These are phyloP conservation scores for Phylloporus arenicola DNA, from an alignment of 768 basidiomycete genomes.

Conservation along the genomic window DNA sequence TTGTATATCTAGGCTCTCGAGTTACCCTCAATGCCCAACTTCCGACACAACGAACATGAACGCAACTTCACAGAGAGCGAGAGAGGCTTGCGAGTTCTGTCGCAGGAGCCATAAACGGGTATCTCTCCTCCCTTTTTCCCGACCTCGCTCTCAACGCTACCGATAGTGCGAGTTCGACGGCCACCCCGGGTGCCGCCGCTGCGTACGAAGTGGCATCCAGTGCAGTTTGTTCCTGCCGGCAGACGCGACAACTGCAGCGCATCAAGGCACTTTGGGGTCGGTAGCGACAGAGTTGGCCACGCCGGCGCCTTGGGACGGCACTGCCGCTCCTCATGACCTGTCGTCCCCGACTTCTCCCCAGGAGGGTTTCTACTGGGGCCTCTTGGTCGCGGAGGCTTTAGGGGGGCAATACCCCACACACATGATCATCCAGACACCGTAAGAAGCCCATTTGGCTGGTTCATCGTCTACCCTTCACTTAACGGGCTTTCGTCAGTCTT, in stretches of 20 bases:
- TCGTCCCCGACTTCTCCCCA: neutral
- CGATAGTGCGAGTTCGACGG: slow-evolving; percentile 17
- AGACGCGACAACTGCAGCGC: neutral
- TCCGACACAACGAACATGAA: slow-evolving; percentile 15
- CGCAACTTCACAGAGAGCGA: slow-evolving; percentile 18
- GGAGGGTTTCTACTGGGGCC: neutral
- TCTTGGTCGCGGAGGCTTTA: neutral
- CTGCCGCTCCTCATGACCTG: slow-evolving; percentile 1
- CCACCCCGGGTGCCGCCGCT: slow-evolving; percentile 15
- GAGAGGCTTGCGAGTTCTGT: slow-evolving; percentile 21
- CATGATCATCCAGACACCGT: slow-evolving; percentile 6
- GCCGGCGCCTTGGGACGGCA: slow-evolving; percentile 4
- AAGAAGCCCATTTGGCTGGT: neutral
- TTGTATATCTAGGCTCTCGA: slow-evolving; percentile 18
- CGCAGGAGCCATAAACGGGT: slow-evolving; percentile 26
- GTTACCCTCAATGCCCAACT: neutral
- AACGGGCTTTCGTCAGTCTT: slow-evolving; percentile 7
- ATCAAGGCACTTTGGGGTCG: slow-evolving; percentile 5
- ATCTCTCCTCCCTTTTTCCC: neutral
- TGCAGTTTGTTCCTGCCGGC: slow-evolving; percentile 18
- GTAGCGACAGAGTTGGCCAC: neutral
- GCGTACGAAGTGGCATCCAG: slow-evolving; percentile 1
- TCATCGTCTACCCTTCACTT: neutral
- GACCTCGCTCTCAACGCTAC: neutral
- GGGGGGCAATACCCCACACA: slow-evolving; percentile 7